Evolutionary conservation across 2,329 filamentous ascomycete species (phyloP), one percentile per base, ranked within the genome.

Genomic region (Fusarium begoniae): DNA sequence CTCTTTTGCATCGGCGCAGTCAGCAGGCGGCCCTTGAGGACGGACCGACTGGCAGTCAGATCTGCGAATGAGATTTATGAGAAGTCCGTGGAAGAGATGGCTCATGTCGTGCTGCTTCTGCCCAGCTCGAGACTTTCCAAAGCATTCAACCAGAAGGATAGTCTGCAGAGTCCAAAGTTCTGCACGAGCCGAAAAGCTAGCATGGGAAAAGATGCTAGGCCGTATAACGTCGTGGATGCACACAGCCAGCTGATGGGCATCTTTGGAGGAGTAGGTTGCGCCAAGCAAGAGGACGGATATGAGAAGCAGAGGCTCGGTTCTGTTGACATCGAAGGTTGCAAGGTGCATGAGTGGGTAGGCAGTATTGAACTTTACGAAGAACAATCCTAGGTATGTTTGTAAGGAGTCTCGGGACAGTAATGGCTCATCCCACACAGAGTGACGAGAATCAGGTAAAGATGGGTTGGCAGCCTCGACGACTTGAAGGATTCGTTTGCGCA

Each of bases 41-140:
- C 58, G 47, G 10, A 56, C 37, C 4, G 58, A 55, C 28, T 61
- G 58, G 80, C 81, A 82, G 65, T 81, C 79, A 13, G 82, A 79
- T 50, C 81, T 75, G 7, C 83, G 74, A 37, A 84, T 80, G 24
- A 84, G 76, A 70, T 85, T 80, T 61, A 85, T 79, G 37, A 82
- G 67, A 40, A 85, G 69, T 17, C 83, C 79, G 66, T 81, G 83
- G 79, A 75, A 91, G 0, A 92, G 79, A 74, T 91, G 90, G 8
- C 88, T 88, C 84, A 90, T 89, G 32, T 92, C 90, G 66, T 91
- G 88, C 73, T 92, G 89, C 55, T 89, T 89, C 69, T 90, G 89
- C 1, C 90, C 90, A 0, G 89, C 89, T 62, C 89, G 82, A 43
- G 87, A 90, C 77, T 91, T 91, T 6, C 90, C 90, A 63, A 91